A percentile compares a stretch with the other conserved stretches of the same genome.
These are phyloP conservation scores for Aquilaria sinensis DNA, from an alignment of 345 rosid genomes.

Conservation along the genomic window DNA sequence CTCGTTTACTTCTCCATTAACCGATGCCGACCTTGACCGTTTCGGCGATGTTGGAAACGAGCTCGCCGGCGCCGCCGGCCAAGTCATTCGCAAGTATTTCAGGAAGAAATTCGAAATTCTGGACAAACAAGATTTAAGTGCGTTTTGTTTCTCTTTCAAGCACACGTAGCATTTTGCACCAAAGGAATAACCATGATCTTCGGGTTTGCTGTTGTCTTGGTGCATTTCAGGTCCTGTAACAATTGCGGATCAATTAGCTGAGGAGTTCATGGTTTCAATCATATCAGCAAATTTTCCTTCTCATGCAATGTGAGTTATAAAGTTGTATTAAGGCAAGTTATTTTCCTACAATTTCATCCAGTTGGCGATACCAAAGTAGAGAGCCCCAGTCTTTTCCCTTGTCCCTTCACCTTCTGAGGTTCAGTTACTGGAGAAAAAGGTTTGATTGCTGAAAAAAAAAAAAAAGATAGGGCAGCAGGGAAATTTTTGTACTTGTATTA, in stretches of 20 bases:
- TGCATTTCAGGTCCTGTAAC: conserved; percentile 79
- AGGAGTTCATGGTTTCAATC: conserved; percentile 80
- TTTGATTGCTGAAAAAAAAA: too few species aligned
- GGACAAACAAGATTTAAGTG: conserved; percentile 77
- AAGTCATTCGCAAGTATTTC: conserved; percentile 72
- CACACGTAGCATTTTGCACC: too few species aligned
- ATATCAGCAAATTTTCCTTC: conserved; percentile 68
- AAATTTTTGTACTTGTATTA: too few species aligned
- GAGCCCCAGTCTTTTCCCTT: too few species aligned
- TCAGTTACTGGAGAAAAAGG: too few species aligned
- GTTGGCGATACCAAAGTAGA: not conserved
- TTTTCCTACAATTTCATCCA: too few species aligned
- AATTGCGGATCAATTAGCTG: conserved; percentile 88
- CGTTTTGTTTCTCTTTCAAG: conserved; percentile 15
- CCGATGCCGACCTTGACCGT: conserved; percentile 33
- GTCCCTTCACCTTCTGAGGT: too few species aligned
- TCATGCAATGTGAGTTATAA: conserved; percentile 75
- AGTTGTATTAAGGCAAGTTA: not conserved
- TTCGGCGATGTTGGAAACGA: conserved; percentile 49
- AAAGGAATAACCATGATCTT: too few species aligned
- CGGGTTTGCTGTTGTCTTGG: too few species aligned
- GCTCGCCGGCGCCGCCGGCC: conserved; percentile 85
- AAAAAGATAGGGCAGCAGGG: too few species aligned
- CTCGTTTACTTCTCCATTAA: too few species aligned
- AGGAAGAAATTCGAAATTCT: conserved; percentile 78